Conservation (phyloP, 176 grass and related monocot genomes). For the Dactylis glomerata region DNA sequence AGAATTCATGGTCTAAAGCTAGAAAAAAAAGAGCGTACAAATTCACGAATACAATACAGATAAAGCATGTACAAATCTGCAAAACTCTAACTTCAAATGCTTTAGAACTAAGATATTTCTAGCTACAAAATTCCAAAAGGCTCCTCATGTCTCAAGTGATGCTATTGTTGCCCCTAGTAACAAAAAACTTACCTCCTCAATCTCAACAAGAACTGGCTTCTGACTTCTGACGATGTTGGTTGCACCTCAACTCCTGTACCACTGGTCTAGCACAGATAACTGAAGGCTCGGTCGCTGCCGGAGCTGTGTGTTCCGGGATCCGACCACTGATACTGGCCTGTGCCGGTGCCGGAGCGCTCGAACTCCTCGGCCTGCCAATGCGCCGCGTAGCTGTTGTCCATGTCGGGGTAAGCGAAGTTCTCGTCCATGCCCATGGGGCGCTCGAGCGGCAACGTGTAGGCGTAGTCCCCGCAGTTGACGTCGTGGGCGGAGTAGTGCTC, state of each 20-base stretch:
- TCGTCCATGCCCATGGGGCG: not conserved
- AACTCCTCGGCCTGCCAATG: not conserved
- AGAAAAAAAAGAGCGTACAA: not conserved
- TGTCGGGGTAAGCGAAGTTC: not conserved
- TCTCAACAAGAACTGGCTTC: not conserved
- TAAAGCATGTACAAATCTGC: not conserved
- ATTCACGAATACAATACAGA: not conserved
- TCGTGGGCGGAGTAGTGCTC: not conserved
- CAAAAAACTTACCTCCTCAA: not conserved
- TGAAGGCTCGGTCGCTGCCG: not conserved
- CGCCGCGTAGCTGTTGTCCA: not conserved
- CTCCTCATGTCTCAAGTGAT: not conserved
- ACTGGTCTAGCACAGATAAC: not conserved
- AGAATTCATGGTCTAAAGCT: not conserved
- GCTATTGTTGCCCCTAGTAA: not conserved
- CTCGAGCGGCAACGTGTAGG: too few species aligned
- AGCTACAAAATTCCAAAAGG: not conserved
- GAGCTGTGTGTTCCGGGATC: not conserved
- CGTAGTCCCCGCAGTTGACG: not conserved
- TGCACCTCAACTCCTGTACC: not conserved
- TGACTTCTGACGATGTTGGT: not conserved
- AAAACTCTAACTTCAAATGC: not conserved
- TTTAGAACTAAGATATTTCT: not conserved
- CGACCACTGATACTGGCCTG: not conserved
- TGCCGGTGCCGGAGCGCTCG: not conserved